Evolutionary conservation across 1,139 yeast species (phyloP).

Genomic region (Torulaspora pretoriensis): DNA sequence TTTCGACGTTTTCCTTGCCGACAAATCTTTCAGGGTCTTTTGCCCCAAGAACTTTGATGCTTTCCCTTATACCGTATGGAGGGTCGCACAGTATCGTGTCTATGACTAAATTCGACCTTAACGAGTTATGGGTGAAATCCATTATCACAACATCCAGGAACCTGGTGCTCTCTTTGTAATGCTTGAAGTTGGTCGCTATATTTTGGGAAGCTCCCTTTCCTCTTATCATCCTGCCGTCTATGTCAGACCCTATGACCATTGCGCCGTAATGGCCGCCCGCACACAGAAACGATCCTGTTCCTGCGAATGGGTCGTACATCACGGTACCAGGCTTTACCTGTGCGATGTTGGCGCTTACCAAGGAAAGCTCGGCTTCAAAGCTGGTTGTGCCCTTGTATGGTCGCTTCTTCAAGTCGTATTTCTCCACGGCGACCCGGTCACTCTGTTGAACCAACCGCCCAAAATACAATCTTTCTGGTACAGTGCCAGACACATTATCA

Average conservation of each 20-base stretch:
- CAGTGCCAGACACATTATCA: conserved; percentile 49
- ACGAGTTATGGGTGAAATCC: conserved; percentile 92
- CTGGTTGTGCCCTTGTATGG: conserved; percentile 94
- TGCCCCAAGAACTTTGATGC: conserved; percentile 88
- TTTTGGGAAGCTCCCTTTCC: conserved; percentile 56
- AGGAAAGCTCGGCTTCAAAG: conserved; percentile 82
- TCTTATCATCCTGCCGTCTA: conserved; percentile 76
- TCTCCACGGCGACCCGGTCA: conserved; percentile 66
- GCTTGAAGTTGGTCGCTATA: conserved; percentile 65
- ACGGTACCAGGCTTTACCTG: conserved; percentile 63
- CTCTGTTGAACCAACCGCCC: conserved; percentile 69
- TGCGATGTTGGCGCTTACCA: conserved; percentile 82
- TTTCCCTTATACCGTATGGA: conserved; percentile 96
- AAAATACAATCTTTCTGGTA: conserved; percentile 62
- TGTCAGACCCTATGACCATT: conserved; percentile 79
- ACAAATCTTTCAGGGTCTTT: conserved; percentile 51
- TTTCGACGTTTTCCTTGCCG: conserved; percentile 66
- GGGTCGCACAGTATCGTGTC: conserved; percentile 94
- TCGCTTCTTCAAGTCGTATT: conserved; percentile 75
- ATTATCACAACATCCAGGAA: conserved; percentile 78
- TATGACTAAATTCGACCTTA: conserved; percentile 56
- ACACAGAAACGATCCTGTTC: conserved; percentile 91
- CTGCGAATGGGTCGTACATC: conserved; percentile 92
- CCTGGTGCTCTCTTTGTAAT: conserved; percentile 56
- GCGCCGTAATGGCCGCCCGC: conserved; percentile 90